A percentile compares a stretch with the other conserved stretches of the same genome.
Conservation (phyloP, 1,284 basidiomycete species). For the Xerocomus nothofagi region DNA sequence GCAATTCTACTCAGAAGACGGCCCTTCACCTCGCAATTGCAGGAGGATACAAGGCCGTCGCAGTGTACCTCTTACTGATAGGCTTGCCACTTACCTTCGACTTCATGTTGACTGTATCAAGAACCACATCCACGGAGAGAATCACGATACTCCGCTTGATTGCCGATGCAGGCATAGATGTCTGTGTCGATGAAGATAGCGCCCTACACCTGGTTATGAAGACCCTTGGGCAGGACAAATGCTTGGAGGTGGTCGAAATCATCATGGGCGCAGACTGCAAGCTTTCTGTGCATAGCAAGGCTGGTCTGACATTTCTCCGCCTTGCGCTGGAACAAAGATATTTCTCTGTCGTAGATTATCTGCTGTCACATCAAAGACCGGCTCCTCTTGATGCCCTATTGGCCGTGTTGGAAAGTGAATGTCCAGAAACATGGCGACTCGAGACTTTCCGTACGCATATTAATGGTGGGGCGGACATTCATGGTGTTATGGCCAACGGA, state of each 20-base stretch:
- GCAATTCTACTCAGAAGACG: background rate
- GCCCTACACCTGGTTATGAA: background rate
- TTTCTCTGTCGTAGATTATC: background rate
- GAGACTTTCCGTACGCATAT: background rate
- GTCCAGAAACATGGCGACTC: background rate
- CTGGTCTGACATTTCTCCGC: background rate
- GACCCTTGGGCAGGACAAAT: background rate
- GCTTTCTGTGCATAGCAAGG: background rate
- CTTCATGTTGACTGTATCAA: background rate
- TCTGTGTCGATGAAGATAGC: background rate
- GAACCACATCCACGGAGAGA: background rate
- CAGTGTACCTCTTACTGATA: background rate
- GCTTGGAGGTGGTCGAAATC: background rate
- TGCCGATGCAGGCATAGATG: background rate
- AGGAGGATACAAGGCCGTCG: background rate
- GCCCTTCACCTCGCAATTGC: constrained; percentile 1
- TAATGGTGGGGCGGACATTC: background rate
- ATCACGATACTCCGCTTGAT: background rate
- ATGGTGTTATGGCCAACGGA: background rate
- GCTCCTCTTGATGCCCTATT: background rate
- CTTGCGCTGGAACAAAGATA: background rate
- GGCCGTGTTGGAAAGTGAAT: background rate
- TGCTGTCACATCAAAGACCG: background rate
- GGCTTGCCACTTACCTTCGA: background rate
- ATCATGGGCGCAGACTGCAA: constrained; percentile 1